Base-by-base conservation (phyloP, 352 stramenopile genomes). In the Phytophthora megakarya region DNA sequence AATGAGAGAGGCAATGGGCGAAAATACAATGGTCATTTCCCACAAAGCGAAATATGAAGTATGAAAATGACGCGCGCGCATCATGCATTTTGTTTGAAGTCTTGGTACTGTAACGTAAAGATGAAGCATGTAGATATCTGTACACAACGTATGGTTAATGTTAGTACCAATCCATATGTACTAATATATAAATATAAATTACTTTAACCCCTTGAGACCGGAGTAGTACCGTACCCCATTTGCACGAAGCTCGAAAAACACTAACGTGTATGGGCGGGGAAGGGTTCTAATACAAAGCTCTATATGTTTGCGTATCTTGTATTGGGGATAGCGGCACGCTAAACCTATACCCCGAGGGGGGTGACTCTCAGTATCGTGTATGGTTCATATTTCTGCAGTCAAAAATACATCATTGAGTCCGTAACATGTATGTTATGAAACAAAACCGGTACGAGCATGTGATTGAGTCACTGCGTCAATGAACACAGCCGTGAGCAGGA, bases 241-340 rank as follows among this genome's bases (percentile, higher is more conserved):
- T 30, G 15, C 16, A 12, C 19, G 43, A 55, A 55, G 26, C 30
- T 32, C 30, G 33, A 30, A 18, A 9, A 9, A 11, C 10, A 44
- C 19, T 55, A 55, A 55, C 48, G 32, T 56, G 48, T 56, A 46
- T 56, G 21, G 35, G 33, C 22, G 33, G 48, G 48, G 19, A 56
- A 56, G 22, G 48, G 19, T 56, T 56, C 11, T 37, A 8, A 21
- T 56, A 56, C 15, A 33, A 55, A 35, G 3, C 22, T 22, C 35
- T 46, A 21, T 46, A 46, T 46, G 23, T 26, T 46, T 25, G 16
- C 26, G 9, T 46, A 56, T n/a, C 15, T 1, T 46, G 21, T 46
- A 38, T 56, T 46, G 22, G 37, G 48, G 9, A 46, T 46, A 56
- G 48, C 6, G 33, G 48, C 15, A 10, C 0, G 21, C 21, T 38